Evolutionary conservation across 768 basidiomycete species (phyloP), one percentile per base, ranked within the genome.

Genomic region (Coprinopsis sp.): DNA sequence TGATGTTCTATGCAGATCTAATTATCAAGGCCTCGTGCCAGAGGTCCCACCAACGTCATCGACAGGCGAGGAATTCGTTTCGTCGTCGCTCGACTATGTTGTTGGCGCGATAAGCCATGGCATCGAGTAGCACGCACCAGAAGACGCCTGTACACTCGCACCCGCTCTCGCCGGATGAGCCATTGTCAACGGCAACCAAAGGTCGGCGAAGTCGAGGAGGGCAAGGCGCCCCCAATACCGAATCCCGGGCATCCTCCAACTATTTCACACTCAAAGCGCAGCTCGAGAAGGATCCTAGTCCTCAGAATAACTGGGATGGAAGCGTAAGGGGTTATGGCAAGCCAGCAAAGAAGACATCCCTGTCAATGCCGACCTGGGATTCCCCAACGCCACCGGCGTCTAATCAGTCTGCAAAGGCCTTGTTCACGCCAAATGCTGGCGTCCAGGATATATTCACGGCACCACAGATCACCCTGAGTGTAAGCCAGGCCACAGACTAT

Each of bases 91-190:
- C n/a, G n/a, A n/a, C n/a, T n/a, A n/a, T n/a, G n/a, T n/a, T n/a
- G n/a, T 21, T 47, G 21, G 23, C 25, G 36, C n/a, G 24, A 28
- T 39, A 47, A 34, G 46, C 50, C 22, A 72, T 72, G 68, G 36
- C 70, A 39, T 68, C 72, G 43, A 24, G 21, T 23, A 24, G 19
- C 43, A 61, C 60, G 22, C 70, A 74, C 25, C 50, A 55, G 33
- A 73, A 72, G 60, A 83, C 77, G 5, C 79, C 81, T 19, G 82
- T 84, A 18, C 70, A 89, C 50, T 78, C 78, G 0, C 88, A 91
- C 57, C 88, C 88, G 29, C 76, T 91, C 19, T 79, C 77, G 3
- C 71, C 71, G 6, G 84, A 86, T 25, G 77, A 81, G 25, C 53
- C 54, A 21, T 61, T 71, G 14, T 59, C 73, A 0, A 57, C 37